Base-by-base conservation (phyloP, 73 alveolate genomes). In the Urostyla sp. region DNA sequence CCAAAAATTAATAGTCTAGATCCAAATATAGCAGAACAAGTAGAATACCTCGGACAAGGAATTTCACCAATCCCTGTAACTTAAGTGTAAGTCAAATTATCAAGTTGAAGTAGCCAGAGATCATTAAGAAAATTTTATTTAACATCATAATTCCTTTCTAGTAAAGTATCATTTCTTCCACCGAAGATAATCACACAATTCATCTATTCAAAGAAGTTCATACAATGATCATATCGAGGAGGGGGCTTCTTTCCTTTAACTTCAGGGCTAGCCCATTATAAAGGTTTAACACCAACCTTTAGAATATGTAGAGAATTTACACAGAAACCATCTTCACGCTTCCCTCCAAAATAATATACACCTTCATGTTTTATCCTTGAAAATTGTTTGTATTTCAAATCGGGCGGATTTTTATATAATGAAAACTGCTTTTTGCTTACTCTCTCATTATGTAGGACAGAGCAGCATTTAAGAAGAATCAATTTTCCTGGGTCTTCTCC, bases 281-380 rank as follows among this genome's bases (percentile, higher is more conserved):
- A 57, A 0, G 77, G 52, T 51, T 80, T 80, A 18, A 34, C 44
- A 0, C 82, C 87, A 5, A 75, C 55, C 49, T 55, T 84, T 26
- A 84, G 49, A n/a, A 84, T 60, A 44, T 67, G 73, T 20, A 84
- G 73, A 24, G 24, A 26, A 49, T 57, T 72, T 40, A 58, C 21
- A 16, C 81, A 54, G 27, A 74, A 74, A 8, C 85, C 92, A 49
- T 84, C 76, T n/a, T 72, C 60, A 34, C 78, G 51, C 43, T 75
- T 84, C 5, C 92, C 92, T 6, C 92, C 92, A 53, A 58, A 84
- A 80, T 63, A 84, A 35, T 84, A 84, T 0, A 84, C 74, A 0
- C 92, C 92, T 48, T 84, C 92, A 4, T 84, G 87, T 23, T 54
- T 84, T 0, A 55, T 74, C 80, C 76, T 28, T 44, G 60, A 35